Evolutionary conservation across 2,329 filamentous ascomycete genomes (phyloP), one percentile per base, ranked within the genome.

Genomic region (Aspergillus aculeatinus): DNA sequence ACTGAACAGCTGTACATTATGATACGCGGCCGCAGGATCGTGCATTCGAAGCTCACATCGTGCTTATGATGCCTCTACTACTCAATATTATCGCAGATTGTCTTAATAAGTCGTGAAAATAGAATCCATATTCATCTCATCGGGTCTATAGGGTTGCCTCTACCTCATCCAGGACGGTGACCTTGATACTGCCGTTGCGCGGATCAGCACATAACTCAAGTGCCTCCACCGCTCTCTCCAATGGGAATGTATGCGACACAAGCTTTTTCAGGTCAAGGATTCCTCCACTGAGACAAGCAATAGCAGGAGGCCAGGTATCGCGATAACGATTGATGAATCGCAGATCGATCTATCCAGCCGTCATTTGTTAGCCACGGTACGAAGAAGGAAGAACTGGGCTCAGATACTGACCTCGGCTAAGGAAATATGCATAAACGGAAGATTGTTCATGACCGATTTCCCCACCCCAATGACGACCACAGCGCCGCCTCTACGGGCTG

Each of bases 321-420:
- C 82, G 80, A 70, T 90, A 90, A 7, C 88, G 80, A 71, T 90
- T 89, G 70, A 89, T 90, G 74, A 90, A 90, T 42, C 83, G 84
- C 27, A 90, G 77, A 65, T 89, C 81, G 63, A 90, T 88, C 83
- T 86, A 63, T 44, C 58, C 53, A 14, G 31, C 7, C 29, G 25
- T 52, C n/a, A 16, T 29, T 21, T 3, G 3, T 6, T 44, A 10
- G 19, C 2, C 11, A 12, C 14, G 3, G n/a, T 1, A n/a, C 4
- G 19, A 19, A 12, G 16, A 16, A 12, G 14, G 4, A 35, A 44
- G 4, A 21, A 54, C 3, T 6, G 14, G 2, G 7, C 12, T 16
- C 6, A 48, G 31, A 12, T 29, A 61, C 65, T 58, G 60, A 74
- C 74, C 68, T 88, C 86, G 4, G 84, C 83, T 42, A 88, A 70